Evolutionary conservation across 768 basidiomycete genomes (phyloP).

Genomic region (Sporobolomyces pararoseus): DNA sequence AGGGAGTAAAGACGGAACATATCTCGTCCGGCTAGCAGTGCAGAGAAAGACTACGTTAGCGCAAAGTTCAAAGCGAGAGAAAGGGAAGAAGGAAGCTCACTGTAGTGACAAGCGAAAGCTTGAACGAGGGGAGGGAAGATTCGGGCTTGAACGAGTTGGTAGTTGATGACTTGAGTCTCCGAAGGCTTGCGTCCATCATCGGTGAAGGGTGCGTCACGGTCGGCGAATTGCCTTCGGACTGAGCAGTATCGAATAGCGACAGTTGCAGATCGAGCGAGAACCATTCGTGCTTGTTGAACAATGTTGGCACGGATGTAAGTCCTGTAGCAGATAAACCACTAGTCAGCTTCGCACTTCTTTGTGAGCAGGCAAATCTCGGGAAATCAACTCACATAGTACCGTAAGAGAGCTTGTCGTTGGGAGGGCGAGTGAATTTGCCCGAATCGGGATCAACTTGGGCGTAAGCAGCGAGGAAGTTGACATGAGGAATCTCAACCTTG

Average conservation of each 20-base stretch:
- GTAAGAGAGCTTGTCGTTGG: constrained; percentile 42
- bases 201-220: constrained; percentile 44
- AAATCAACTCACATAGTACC: constrained; percentile 36
- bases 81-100: background rate
- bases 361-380: background rate
- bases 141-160: constrained; percentile 46
- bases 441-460: constrained; percentile 42
- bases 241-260: constrained; percentile 47
- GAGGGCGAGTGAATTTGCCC: constrained; percentile 41
- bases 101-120: constrained; percentile 40
- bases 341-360: too few relatives aligned
- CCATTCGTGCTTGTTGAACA: constrained; percentile 42
- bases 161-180: constrained; percentile 46
- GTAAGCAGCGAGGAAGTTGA: constrained; percentile 46
- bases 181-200: constrained; percentile 39
- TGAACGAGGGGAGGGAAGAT: constrained; percentile 42
- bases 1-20: constrained; percentile 42
- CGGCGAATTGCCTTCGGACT: constrained; percentile 46
- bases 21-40: constrained; percentile 16
- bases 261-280: constrained; percentile 46
- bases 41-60: background rate
- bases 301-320: constrained; percentile 43
- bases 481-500: constrained; percentile 46
- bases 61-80: background rate
- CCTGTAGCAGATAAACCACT: too few relatives aligned